A percentile compares a stretch with the other conserved stretches of the same genome.
These are phyloP conservation scores for Nothomitra cinnamomea DNA, from an alignment of 2,329 filamentous ascomycete genomes.

Conservation along the genomic window DNA sequence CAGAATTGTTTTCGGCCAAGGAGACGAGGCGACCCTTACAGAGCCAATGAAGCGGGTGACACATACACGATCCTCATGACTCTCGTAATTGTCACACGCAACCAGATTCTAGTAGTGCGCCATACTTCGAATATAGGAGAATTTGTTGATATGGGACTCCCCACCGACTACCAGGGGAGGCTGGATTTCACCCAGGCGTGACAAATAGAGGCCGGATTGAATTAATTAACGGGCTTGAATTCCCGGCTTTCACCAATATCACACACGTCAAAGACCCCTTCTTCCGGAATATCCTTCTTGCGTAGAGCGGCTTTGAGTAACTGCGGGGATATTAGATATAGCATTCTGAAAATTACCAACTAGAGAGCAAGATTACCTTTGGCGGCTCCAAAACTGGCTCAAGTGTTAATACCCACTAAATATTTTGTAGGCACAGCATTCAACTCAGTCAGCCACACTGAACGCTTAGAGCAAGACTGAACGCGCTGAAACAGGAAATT, in stretches of 20 bases:
- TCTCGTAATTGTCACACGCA: neutral
- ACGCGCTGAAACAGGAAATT: neutral
- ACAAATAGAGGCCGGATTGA: neutral
- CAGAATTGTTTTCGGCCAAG: neutral
- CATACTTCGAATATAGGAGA: neutral
- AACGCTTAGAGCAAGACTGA: slow-evolving; percentile 11
- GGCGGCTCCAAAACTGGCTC: slow-evolving; percentile 59
- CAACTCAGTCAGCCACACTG: neutral
- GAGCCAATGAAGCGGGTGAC: neutral
- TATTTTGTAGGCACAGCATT: slow-evolving; percentile 1
- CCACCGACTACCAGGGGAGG: neutral
- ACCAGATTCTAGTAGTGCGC: neutral
- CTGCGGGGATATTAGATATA: slow-evolving; percentile 38
- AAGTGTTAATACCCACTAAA: slow-evolving; percentile 64
- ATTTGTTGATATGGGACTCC: neutral
- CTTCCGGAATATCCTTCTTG: slow-evolving; percentile 48
- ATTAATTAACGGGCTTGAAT: slow-evolving; percentile 26
- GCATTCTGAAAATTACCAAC: neutral
- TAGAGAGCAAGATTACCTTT: neutral
- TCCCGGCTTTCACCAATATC: slow-evolving; percentile 71
- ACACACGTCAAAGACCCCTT: slow-evolving; percentile 64
- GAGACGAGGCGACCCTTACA: neutral
- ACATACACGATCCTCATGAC: slow-evolving; percentile 2
- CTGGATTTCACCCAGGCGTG: no score
- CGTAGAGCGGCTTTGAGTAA: slow-evolving; percentile 55